Base-by-base conservation (phyloP, 345 rosid species). In the Limnanthes douglasii region DNA sequence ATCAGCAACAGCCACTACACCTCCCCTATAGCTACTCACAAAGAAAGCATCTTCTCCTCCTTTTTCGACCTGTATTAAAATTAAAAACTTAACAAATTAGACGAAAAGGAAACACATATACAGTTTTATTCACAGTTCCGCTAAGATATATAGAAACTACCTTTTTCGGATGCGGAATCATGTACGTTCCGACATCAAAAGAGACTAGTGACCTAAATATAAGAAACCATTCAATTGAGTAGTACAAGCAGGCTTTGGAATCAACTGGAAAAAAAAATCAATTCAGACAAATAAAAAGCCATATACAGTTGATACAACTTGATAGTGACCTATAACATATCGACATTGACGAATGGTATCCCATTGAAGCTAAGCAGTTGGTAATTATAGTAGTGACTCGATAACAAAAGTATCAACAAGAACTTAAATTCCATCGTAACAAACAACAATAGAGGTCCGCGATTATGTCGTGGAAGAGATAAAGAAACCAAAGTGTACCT, bases 11-110 rank as follows among this genome's bases (percentile, higher is more conserved):
- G 97, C 90, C 31, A 82, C 52, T 40, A 82, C 83, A 37, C 92
- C 88, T 7, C 94, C 86, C 46, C 61, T 62, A 30, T 40, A 61
- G 55, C 56, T 46, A 59, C 92, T 72, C 3, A 75, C 71, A 38
- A 86, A 62, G 54, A 72, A 67, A 34, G 96, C 92, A 65, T 78
- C 86, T 59, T 81, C 96, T 1, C 96, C 96, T 4, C 93, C 94
- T 70, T 48, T 75, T 11, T 69, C 93, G 15, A 68, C 71, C 93
- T 85, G 43, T 16, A 20, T 31, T 26, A 32, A 45, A 30, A 32
- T 29, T 34, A 27, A 10, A 40, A 4, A 0, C 9, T 24, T 34
- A 8, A 45, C 20, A 18, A 15, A 34, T 21, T 13, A 21, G 35
- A 10, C 17, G 14, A 28, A 41, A 31, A 11, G 19, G 25, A 37